Evolutionary conservation across 2,329 filamentous ascomycete species (phyloP), one percentile per base, ranked within the genome.

Genomic region (Nemania abortiva): DNA sequence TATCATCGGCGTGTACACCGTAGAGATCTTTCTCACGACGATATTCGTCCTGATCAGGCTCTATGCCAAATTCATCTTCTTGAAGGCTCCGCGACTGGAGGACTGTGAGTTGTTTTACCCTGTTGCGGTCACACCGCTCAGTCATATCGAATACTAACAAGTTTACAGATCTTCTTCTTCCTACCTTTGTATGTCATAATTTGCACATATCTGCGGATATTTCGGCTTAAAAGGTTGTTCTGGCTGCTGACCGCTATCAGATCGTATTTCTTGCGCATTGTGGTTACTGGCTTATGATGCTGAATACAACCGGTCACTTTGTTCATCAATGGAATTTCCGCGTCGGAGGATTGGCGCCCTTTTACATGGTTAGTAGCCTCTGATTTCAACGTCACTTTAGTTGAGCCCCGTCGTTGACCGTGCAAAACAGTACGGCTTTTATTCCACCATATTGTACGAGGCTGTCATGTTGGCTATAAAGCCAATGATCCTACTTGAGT

Each of bases 401-500:
- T 34, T 34, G 37, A 39, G 10, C 42, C 6, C 18, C 2, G 39
- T 37, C 29, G 39, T 29, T 63, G 31, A 63, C 39, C 4, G 31
- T 34, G 5, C n/a, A n/a, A 29, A 13, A 15, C 15, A 63, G 61
- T 56, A 63, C 50, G 61, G 61, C 20, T 63, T 63, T 18, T 63
- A 63, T 20, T 52, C 42, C 13, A 63, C 61, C 9, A 63, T 63
- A n/a, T 56, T 63, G 45, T 63, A 63, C 42, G 61, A 63, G 52
- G 39, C 61, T 9, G 53, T 56, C 29, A 63, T 63, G 53, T 50
- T 63, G 15, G 61, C 61, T 6, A 63, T 63, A 37, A 63, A 63
- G 37, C 61, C 61, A 29, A 63, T 63, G 61, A 63, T 63, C 9
- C 37, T 63, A 18, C 53, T 63, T 37, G 61, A 63, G 31, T 63